Evolutionary conservation across 192 early-diverging fungal species (phyloP), one percentile per base, ranked within the genome.

Genomic region (Coemansia reversa): DNA sequence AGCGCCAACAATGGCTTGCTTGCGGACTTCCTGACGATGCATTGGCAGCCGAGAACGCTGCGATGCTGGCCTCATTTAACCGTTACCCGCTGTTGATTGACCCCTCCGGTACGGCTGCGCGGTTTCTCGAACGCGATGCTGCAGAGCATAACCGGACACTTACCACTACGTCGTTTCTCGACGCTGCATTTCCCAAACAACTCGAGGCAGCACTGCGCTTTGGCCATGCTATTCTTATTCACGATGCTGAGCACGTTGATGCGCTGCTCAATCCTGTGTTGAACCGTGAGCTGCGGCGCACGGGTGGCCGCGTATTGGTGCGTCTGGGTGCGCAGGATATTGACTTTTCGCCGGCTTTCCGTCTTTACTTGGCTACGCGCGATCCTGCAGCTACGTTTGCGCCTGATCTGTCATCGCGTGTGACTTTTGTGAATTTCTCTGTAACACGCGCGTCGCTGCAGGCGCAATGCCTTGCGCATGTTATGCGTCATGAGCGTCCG

Each of bases 351-450:
- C 97, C 98, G 12, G 83, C 93, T 12, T 99, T 99, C 81, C 92
- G 90, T 3, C 75, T 98, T 23, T 97, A 95, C 84, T 71, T 99
- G 67, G 84, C 94, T 5, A 99, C 97, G 3, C 88, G 95, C 63
- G 94, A 99, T 70, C 92, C 98, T 14, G 90, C 92, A 3, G 91
- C 95, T 32, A 80, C 84, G 72, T 97, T 98, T 84, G 83, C 92
- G n/a, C 95, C 98, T 0, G 98, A 99, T 69, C 87, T 99, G 18
- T 95, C 91, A 84, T 91, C 89, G 67, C 91, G 98, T 47, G 96
- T 98, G 4, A 98, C 98, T 2, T 96, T 99, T 83, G 95, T 99
- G 50, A 99, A 98, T 88, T 99, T 98, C 69, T 96, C 97, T 1
- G 92, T 98, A 18, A 99, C 98, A 16, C 89, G 94, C 24, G 89